These are phyloP conservation scores for Mytilinidion resinicola DNA, from an alignment of 495 filamentous ascomycete genomes.

Conservation along the genomic window DNA sequence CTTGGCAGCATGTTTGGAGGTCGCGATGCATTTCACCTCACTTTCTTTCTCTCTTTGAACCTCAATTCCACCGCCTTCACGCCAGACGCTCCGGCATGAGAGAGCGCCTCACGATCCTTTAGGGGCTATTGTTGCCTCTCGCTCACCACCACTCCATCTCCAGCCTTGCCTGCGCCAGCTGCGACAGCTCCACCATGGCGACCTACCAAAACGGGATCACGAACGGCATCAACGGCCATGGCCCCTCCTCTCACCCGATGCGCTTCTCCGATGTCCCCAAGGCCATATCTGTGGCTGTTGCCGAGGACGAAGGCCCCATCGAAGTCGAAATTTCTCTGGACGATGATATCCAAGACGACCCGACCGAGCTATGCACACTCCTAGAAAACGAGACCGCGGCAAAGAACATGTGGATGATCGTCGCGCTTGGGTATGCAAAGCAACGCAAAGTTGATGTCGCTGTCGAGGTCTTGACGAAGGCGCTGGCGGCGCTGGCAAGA, in stretches of 20 bases:
- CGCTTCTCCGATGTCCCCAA: constrained; percentile 57
- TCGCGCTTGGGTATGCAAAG: constrained; percentile 95
- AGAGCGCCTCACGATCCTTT: too few relatives aligned
- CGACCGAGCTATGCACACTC: constrained; percentile 87
- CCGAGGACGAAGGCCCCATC: constrained; percentile 61
- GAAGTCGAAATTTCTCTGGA: constrained; percentile 89
- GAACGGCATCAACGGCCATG: constrained; percentile 52
- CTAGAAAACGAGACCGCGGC: constrained; percentile 86
- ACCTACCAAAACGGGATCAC: constrained; percentile 48
- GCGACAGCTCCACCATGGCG: constrained; percentile 42
- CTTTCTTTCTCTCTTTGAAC: too few relatives aligned
- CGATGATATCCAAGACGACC: constrained; percentile 83
- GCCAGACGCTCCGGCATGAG: too few relatives aligned
- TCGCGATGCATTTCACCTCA: too few relatives aligned
- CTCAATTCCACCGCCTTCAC: too few relatives aligned
- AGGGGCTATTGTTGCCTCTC: too few relatives aligned
- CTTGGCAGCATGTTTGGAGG: too few relatives aligned
- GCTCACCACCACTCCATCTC: too few relatives aligned
- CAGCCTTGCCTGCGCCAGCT: too few relatives aligned
- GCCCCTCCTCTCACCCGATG: constrained; percentile 29
- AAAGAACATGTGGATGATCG: constrained; percentile 88
- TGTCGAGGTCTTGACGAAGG: constrained; percentile 85
- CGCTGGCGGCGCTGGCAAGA: constrained; percentile 63
- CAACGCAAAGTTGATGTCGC: constrained; percentile 87
- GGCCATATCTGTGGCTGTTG: constrained; percentile 19